Base-by-base conservation (phyloP, 176 grass and related monocot genomes). In the Aegilops sharonensis region DNA sequence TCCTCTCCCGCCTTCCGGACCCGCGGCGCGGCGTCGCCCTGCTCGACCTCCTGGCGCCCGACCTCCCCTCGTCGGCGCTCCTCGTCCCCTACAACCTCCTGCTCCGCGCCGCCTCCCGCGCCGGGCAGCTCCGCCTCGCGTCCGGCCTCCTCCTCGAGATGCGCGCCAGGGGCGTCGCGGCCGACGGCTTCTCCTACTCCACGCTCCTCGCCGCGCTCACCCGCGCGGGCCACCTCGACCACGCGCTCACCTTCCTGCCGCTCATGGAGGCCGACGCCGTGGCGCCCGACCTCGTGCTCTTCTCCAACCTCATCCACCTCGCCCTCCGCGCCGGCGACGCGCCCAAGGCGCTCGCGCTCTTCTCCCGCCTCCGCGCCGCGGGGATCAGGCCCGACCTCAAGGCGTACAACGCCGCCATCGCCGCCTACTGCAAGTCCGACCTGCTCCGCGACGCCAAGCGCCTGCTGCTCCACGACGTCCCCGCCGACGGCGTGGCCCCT, bases 101-200 rank as follows among this genome's bases (percentile, higher is more conserved):
- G 37, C 88, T 95, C 83, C 96, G 92, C 65, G 86, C 91, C 52
- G 70, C 87, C 4, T 90, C 66, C 82, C 91, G 96, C 47, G 89
- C 90, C 4, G 65, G 89, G 0, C 54, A 88, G 4, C 93, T 94
- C 39, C 79, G 87, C 82, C 90, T 98, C 35, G 90, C 97, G 36
- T 90, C 90, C 0, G 97, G 93, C 62, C 91, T 98, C 75, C 89
- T 98, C 80, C 90, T 91, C 43, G 93, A 98, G 83, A 98, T 98
- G 92, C 91, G 94, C 2, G 62, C 69, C 75, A 56, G 75, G 35
- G 75, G 70, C 29, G 75, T 95, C 68, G 45, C 82, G 2, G 90
- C 93, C 1, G 96, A 98, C 71, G 91, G 90, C 31, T 86, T 98
- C 83, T 95, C 97, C 3, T 95, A 98, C 87, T 94, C 92, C 88